A percentile compares a stretch with the other conserved stretches of the same genome.
phyloP scores from a whole-genome alignment of 768 basidiomycete genomes.

The Phallus indusiatus region DNA sequence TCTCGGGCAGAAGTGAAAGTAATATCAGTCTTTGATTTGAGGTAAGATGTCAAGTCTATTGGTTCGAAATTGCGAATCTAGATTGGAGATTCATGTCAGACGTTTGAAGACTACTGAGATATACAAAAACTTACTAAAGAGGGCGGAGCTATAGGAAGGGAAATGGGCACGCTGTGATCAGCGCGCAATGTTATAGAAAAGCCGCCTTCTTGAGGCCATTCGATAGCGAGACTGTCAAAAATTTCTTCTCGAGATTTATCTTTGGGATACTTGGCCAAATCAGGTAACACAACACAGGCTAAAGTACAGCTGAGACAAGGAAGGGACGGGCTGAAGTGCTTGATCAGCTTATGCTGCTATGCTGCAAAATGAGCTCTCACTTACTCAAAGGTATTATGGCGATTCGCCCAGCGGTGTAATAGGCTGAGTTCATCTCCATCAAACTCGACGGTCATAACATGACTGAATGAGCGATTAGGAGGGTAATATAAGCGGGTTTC shows the following conservation, averaged over 20 bases:
- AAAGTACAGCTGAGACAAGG: conserved; percentile 3
- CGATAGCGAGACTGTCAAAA: background rate
- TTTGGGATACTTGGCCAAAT: background rate
- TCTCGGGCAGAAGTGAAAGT: background rate
- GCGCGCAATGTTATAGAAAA: background rate
- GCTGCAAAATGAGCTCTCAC: background rate
- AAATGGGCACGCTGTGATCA: background rate
- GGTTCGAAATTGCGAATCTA: conserved; percentile 1
- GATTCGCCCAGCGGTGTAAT: conserved; percentile 1
- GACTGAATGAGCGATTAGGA: background rate
- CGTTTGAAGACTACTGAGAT: background rate
- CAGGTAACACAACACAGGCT: background rate
- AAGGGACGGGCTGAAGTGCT: background rate
- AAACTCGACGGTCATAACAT: background rate
- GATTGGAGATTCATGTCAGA: background rate
- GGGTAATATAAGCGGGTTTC: background rate
- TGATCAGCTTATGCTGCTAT: background rate
- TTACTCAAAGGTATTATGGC: conserved; percentile 1
- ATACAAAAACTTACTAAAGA: background rate
- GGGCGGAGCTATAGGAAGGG: background rate
- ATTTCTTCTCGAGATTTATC: background rate
- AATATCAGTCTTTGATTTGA: background rate
- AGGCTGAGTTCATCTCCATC: background rate
- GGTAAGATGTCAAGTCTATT: background rate
- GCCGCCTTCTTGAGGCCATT: conserved; percentile 6